A percentile compares a stretch with the other conserved stretches of the same genome.
Evolutionary conservation across 2,329 filamentous ascomycete genomes (phyloP).

Genomic region (Acephala macrosclerotiorum): DNA sequence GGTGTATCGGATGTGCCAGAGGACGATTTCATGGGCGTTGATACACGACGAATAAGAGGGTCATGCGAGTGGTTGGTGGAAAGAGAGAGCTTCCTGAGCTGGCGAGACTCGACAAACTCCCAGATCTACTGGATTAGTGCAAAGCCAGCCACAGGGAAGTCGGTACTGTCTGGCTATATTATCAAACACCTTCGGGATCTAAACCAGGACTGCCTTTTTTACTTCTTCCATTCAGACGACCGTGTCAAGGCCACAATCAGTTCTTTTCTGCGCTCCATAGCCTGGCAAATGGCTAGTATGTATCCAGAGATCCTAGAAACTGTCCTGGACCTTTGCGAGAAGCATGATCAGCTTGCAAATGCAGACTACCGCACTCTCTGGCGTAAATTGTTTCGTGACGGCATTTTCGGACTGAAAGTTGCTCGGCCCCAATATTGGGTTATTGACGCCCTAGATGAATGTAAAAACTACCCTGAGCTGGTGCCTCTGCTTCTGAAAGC

Average conservation of each 20-base stretch:
- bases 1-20: neutral
- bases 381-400: neutral
- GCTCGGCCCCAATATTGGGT: constrained; percentile 1
- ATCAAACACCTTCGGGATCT: neutral
- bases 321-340: neutral
- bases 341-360: neutral
- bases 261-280: neutral
- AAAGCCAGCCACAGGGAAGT: constrained; percentile 1
- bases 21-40: neutral
- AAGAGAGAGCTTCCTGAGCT: neutral
- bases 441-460: constrained; percentile 3
- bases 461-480: neutral
- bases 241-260: neutral
- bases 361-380: neutral
- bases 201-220: neutral
- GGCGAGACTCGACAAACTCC: neutral
- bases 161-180: neutral
- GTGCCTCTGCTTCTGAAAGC: neutral
- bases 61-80: neutral
- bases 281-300: constrained; percentile 1
- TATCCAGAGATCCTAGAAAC: neutral
- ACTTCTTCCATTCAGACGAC: constrained; percentile 3
- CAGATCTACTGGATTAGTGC: constrained; percentile 2
- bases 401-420: neutral
- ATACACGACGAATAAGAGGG: neutral